These are phyloP conservation scores for Carex sylvatica DNA, from an alignment of 202 grass and related monocot species.

Conservation along the genomic window DNA sequence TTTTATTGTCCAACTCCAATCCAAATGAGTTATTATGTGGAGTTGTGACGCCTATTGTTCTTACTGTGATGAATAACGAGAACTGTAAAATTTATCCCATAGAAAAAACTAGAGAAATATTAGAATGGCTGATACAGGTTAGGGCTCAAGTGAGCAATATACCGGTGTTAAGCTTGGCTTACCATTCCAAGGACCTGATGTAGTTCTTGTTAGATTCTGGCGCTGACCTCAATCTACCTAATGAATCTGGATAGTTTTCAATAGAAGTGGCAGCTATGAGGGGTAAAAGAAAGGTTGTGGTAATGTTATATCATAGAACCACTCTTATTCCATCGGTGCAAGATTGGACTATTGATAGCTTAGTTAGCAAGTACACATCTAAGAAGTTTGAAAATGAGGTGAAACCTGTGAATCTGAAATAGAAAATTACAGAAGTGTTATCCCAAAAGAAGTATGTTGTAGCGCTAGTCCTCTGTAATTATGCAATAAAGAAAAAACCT, in stretches of 20 bases:
- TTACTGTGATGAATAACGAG: background rate
- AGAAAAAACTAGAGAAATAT: background rate
- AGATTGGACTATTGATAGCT: conserved; percentile 44
- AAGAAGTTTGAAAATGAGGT: conserved; percentile 9
- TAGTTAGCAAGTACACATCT: conserved; percentile 27
- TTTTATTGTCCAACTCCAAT: too few relatives aligned
- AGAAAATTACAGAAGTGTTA: too few relatives aligned
- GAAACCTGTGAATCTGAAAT: too few relatives aligned
- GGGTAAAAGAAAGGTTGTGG: conserved; percentile 30
- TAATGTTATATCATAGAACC: conserved; percentile 38
- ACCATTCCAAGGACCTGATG: conserved; percentile 29
- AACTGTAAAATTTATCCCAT: background rate
- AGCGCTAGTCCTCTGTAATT: too few relatives aligned
- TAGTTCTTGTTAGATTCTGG: conserved; percentile 37
- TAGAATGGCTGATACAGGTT: background rate
- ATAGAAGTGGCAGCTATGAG: conserved; percentile 33
- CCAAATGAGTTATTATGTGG: background rate
- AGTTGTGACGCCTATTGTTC: background rate
- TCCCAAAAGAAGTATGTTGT: too few relatives aligned
- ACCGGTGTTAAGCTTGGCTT: conserved; percentile 12
- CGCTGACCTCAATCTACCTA: conserved; percentile 39
- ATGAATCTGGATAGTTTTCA: conserved; percentile 24
- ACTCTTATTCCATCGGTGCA: background rate
- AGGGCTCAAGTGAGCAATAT: conserved; percentile 38
- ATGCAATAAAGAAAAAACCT: too few relatives aligned